Evolutionary conservation across 2,329 filamentous ascomycete genomes (phyloP), one percentile per base, ranked within the genome.

Genomic region (Xylogone sp.): DNA sequence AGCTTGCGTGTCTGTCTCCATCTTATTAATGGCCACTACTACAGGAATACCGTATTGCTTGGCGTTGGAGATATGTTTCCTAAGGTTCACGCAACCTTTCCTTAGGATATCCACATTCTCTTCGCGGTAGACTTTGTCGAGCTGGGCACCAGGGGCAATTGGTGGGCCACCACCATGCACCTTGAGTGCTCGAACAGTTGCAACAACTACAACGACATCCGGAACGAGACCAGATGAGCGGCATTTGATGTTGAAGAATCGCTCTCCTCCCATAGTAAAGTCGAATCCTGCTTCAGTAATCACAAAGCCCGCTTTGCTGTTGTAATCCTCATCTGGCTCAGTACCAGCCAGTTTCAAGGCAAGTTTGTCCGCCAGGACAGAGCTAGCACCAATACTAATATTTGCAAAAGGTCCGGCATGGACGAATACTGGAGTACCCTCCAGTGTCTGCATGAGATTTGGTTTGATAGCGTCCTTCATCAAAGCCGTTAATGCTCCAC

Each of bases 191-290:
- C 94, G 87, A 44, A 99, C 89, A 2, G 94, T 99, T 21, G 94
- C 93, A 34, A 99, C 94, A 53, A 99, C 86, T 43, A 99, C 90
- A 6, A 96, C 92, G 1, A 91, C 90, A 65, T 99, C 94, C 2
- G 94, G 94, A 2, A 90, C 83, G 44, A 99, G 85, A 21, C 93
- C 93, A 5, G 93, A 97, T 9, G 91, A 88, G 54, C 94, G 88
- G 75, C 94, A 97, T 80, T 99, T 99, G 79, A 99, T 97, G 77
- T 99, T 97, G 84, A 99, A 97, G 81, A 99, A 99, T 48, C 94
- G 88, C 79, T 99, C 94, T 57, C 94, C 94, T 58, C 94, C 94
- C 94, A 99, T 99, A 64, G 94, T 97, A 75, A 99, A 99, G 72
- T 99, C 94, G 70, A 99, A 99, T 9, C 94, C 94, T 49, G 94